Evolutionary conservation across 1,139 yeast genomes (phyloP).

Genomic region (Blastobotrys aristatus): DNA sequence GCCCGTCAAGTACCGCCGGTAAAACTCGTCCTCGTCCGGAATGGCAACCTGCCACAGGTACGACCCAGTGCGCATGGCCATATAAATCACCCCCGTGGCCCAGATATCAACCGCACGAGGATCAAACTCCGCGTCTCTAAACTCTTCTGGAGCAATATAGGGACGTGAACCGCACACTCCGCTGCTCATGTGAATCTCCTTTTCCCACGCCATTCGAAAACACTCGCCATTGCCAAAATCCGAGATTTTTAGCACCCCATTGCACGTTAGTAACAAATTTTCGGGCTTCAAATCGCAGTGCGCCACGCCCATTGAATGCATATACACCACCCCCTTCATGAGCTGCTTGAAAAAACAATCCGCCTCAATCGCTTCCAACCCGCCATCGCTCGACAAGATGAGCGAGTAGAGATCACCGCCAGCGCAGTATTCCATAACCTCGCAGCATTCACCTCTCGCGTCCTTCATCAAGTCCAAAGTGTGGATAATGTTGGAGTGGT

Average conservation of each 20-base stretch:
- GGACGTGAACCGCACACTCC: conserved; percentile 93
- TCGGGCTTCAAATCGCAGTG: conserved; percentile 96
- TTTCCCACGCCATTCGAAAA: conserved; percentile 96
- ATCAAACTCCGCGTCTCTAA: conserved; percentile 67
- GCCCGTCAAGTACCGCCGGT: conserved; percentile 62
- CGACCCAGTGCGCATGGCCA: conserved; percentile 97
- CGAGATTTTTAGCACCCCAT: conserved; percentile 79
- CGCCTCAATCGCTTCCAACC: conserved; percentile 76
- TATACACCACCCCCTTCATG: conserved; percentile 83
- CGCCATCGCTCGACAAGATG: conserved; percentile 75
- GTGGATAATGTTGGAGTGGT: conserved; percentile 74
- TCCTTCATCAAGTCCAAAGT: conserved; percentile 85
- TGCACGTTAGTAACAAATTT: conserved; percentile 71
- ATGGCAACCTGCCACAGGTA: conserved; percentile 89
- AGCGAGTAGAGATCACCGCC: conserved; percentile 92
- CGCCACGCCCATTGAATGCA: conserved; percentile 97
- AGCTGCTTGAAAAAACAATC: conserved; percentile 94
- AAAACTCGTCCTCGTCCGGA: conserved; percentile 69
- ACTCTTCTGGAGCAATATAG: conserved; percentile 96
- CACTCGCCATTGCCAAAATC: conserved; percentile 97
- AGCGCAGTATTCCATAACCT: conserved; percentile 93
- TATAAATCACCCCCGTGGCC: conserved; percentile 95
- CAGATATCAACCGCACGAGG: conserved; percentile 91
- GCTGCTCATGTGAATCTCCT: conserved; percentile 70
- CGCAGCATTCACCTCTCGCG: conserved; percentile 88